Percentiles rank a stretch among this genome's conserved stretches.
Evolutionary conservation across 768 basidiomycete species (phyloP).

Genomic region (Hortiboletus campestris): DNA sequence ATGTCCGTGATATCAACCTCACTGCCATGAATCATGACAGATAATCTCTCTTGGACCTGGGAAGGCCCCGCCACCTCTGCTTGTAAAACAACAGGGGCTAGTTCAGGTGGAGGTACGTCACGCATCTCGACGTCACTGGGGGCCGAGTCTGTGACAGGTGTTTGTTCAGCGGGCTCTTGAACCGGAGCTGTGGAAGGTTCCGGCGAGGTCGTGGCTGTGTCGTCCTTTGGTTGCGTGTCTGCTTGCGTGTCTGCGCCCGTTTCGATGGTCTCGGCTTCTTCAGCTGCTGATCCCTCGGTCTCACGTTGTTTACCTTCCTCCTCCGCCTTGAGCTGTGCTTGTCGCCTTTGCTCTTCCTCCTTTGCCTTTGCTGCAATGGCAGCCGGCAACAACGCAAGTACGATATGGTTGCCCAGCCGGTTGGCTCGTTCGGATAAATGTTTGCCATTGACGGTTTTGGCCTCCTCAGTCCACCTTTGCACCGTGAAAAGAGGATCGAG

Average conservation of each 20-base stretch:
- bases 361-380: constrained; percentile 59
- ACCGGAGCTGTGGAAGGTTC: constrained; percentile 8
- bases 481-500: constrained; percentile 79
- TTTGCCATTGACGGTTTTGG: constrained; percentile 74
- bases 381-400: constrained; percentile 74
- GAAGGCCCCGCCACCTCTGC: constrained; percentile 31
- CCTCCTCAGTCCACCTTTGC: constrained; percentile 89
- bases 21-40: constrained; percentile 88
- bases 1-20: constrained; percentile 97
- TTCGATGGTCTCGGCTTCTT: constrained; percentile 36
- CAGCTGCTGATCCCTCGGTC: constrained; percentile 32
- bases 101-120: constrained; percentile 33
- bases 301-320: constrained; percentile 41
- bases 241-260: constrained; percentile 9
- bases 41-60: constrained; percentile 60
- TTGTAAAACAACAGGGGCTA: constrained; percentile 16
- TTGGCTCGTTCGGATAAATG: constrained; percentile 64
- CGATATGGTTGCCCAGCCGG: constrained; percentile 69
- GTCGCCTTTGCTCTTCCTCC: constrained; percentile 37
- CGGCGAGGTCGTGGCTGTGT: constrained; percentile 9
- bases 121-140: constrained; percentile 50
- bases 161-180: constrained; percentile 15
- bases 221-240: constrained; percentile 14
- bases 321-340: constrained; percentile 56
- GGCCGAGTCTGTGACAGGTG: constrained; percentile 33